phyloP scores from a whole-genome alignment of 2,329 filamentous ascomycete species.

The Metarhizium humberi region DNA sequence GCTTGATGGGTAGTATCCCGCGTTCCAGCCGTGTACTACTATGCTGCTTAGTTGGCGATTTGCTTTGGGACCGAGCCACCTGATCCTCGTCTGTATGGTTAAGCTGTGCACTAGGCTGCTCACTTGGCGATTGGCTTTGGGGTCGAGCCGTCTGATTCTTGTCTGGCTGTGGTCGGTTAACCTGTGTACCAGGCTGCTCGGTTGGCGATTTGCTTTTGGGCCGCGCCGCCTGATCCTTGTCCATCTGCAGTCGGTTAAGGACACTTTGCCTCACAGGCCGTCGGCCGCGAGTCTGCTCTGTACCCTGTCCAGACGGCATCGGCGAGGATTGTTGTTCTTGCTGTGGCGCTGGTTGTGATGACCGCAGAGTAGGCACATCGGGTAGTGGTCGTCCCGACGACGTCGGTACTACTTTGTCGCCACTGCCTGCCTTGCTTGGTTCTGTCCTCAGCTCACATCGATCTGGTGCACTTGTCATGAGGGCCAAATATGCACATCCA shows the following conservation, averaged over 20 bases:
- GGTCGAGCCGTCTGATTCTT: not conserved
- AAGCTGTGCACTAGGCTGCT: not conserved
- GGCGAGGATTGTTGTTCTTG: not conserved
- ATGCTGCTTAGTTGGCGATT: not conserved
- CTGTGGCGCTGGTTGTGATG: not conserved
- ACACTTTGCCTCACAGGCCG: slow-evolving; percentile 4
- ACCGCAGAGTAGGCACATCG: not conserved
- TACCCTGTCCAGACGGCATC: no score
- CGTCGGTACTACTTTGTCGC: not conserved
- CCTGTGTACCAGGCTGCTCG: no score
- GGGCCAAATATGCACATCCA: not conserved
- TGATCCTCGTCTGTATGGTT: not conserved
- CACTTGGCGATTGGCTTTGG: not conserved
- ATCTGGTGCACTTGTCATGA: not conserved
- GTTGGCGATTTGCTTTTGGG: not conserved
- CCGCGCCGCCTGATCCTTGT: not conserved
- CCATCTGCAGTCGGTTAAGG: slow-evolving; percentile 3
- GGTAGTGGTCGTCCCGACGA: not conserved
- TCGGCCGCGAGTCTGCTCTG: not conserved
- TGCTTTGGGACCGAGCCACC: not conserved
- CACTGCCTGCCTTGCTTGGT: not conserved
- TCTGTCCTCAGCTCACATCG: not conserved
- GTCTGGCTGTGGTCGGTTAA: not conserved
- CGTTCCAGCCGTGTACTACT: not conserved
- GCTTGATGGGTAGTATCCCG: not conserved